Conservation (phyloP, 2,329 filamentous ascomycete genomes). For the Alternaria arborescens region DNA sequence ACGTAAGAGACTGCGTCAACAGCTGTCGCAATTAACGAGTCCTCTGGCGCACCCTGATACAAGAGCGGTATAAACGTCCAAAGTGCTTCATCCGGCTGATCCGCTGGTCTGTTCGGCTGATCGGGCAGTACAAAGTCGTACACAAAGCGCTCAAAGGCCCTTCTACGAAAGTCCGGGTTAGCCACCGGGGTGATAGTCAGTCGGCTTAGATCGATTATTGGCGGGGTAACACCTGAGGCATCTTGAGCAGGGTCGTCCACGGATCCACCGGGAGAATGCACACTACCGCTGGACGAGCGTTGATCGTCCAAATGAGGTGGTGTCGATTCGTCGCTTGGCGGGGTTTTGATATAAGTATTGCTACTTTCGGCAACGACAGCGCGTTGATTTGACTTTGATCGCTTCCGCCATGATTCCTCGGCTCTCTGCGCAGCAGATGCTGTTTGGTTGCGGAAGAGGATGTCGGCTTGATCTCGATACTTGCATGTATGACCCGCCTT, state of each 20-base stretch:
- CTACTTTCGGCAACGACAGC: slow-evolving; percentile 19
- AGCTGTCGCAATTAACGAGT: slow-evolving; percentile 34
- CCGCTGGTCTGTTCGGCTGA: slow-evolving; percentile 21
- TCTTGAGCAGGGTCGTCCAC: slow-evolving; percentile 7
- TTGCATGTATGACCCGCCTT: slow-evolving; percentile 41
- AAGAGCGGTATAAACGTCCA: slow-evolving; percentile 40
- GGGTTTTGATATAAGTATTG: slow-evolving; percentile 17
- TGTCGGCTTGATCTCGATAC: slow-evolving; percentile 44
- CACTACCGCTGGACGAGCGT: slow-evolving; percentile 14
- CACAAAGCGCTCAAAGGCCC: slow-evolving; percentile 43
- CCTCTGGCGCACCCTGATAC: slow-evolving; percentile 29
- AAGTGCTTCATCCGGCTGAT: slow-evolving; percentile 34
- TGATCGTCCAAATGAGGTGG: slow-evolving; percentile 14
- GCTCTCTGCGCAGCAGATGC: slow-evolving; percentile 45
- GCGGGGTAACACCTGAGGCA: neutral
- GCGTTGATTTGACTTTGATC: slow-evolving; percentile 40
- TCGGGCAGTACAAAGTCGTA: slow-evolving; percentile 44
- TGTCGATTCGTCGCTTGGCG: slow-evolving; percentile 24
- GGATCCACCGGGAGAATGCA: slow-evolving; percentile 10
- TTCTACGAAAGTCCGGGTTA: slow-evolving; percentile 29
- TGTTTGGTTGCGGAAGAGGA: slow-evolving; percentile 48
- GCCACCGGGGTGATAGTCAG: slow-evolving; percentile 23
- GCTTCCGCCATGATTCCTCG: slow-evolving; percentile 46
- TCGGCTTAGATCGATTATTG: slow-evolving; percentile 18
- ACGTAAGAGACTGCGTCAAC: slow-evolving; percentile 40